These are phyloP conservation scores for Isatis tinctoria DNA, from an alignment of 345 rosid species.

Conservation along the genomic window DNA sequence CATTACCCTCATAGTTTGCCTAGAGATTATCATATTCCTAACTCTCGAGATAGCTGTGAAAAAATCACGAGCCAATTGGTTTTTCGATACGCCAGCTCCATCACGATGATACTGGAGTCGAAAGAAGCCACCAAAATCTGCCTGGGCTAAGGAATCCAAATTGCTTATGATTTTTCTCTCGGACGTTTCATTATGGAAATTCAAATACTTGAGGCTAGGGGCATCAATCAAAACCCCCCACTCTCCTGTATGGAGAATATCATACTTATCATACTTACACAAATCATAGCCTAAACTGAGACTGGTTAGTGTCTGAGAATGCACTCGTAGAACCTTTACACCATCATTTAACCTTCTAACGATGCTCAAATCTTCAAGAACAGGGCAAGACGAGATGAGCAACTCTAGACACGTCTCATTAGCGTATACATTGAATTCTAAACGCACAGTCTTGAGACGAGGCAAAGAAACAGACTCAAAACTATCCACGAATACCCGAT, in stretches of 20 bases:
- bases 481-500: neutral
- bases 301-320: neutral
- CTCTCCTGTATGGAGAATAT: too few species aligned
- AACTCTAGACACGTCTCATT: neutral
- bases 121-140: too few species aligned
- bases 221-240: neutral
- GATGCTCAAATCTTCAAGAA: slow-evolving; percentile 5
- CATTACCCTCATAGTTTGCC: neutral
- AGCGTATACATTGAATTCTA: too few species aligned
- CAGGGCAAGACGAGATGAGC: neutral
- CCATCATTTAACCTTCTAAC: neutral
- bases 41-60: neutral
- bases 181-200: neutral
- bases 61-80: too few species aligned
- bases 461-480: slow-evolving; percentile 9
- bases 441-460: neutral
- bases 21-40: neutral
- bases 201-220: slow-evolving; percentile 5
- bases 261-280: too few species aligned
- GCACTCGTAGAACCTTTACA: neutral
- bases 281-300: too few species aligned
- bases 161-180: neutral
- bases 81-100: too few species aligned
- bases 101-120: too few species aligned
- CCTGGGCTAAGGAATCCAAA: too few species aligned